Evolutionary conservation across 257 asterid genomes (phyloP).

Genomic region (Ocimum tenuiflorum): DNA sequence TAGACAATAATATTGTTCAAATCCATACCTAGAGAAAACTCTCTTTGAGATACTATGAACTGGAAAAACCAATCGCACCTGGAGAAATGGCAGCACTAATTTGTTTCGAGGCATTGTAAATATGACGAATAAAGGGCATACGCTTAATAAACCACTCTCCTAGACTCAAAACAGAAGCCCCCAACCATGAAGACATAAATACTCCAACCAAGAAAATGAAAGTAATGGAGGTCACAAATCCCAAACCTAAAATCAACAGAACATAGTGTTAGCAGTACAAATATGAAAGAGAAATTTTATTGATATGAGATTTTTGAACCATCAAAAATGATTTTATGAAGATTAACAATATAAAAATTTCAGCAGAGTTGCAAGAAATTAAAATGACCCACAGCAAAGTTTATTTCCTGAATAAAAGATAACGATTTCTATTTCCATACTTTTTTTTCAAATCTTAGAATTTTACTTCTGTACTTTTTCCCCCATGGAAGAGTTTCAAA

Average conservation of each 20-base stretch:
- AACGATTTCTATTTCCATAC: neutral
- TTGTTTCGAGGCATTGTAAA: conserved; percentile 78
- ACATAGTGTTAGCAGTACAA: conserved; percentile 12
- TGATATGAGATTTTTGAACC: neutral
- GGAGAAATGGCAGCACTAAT: conserved; percentile 80
- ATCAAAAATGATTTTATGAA: conserved; percentile 1
- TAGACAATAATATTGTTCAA: conserved; percentile 13
- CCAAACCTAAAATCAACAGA: conserved; percentile 48
- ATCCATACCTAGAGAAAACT: neutral
- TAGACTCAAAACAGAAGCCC: conserved; percentile 59
- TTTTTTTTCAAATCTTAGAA: neutral
- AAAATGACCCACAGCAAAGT: neutral
- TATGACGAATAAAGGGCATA: conserved; percentile 76
- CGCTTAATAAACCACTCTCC: conserved; percentile 83
- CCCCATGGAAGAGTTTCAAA: neutral
- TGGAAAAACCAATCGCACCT: conserved; percentile 39
- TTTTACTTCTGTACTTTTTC: neutral
- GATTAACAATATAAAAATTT: neutral
- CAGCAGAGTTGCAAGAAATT: neutral
- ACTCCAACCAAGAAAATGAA: conserved; percentile 76
- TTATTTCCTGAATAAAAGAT: neutral
- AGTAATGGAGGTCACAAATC: conserved; percentile 64
- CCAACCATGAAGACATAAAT: conserved; percentile 80
- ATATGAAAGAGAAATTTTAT: conserved; percentile 9
- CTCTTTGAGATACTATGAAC: neutral